Evolutionary conservation across 176 grass and related monocot genomes (phyloP).

Genomic region (Saccharum officinarum): DNA sequence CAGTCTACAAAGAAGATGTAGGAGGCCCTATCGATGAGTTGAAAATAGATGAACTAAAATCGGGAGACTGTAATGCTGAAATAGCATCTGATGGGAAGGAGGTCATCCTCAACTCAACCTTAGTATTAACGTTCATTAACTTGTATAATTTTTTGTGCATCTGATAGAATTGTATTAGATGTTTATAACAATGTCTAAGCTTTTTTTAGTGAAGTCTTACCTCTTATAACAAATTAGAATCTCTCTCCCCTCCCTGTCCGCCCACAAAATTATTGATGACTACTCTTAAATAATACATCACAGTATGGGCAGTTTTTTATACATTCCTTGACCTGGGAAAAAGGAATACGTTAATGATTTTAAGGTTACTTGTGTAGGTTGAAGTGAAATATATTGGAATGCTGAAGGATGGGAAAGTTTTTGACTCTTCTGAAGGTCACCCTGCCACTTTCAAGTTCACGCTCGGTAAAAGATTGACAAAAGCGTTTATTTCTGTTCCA

Average conservation of each 20-base stretch:
- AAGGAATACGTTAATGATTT: background rate
- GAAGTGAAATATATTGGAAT: background rate
- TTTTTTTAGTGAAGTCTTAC: background rate
- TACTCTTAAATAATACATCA: background rate
- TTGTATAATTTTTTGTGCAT: background rate
- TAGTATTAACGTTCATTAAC: background rate
- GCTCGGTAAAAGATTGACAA: conserved; percentile 7
- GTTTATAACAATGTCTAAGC: background rate
- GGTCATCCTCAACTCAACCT: background rate
- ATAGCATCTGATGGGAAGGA: background rate
- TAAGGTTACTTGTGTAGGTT: background rate
- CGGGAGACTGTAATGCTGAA: background rate
- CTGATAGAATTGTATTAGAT: background rate
- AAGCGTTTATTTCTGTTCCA: background rate
- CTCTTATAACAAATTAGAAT: background rate
- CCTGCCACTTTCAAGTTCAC: background rate
- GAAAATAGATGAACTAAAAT: background rate
- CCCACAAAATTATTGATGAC: background rate
- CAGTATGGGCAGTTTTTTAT: background rate
- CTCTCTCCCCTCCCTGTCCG: background rate
- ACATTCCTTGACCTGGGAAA: background rate
- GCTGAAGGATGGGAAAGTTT: background rate
- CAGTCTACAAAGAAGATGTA: background rate
- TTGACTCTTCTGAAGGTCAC: background rate
- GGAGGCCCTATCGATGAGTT: background rate